Evolutionary conservation across 129 eudicot species (phyloP), one percentile per base, ranked within the genome.

Genomic region (Flaveria robusta): DNA sequence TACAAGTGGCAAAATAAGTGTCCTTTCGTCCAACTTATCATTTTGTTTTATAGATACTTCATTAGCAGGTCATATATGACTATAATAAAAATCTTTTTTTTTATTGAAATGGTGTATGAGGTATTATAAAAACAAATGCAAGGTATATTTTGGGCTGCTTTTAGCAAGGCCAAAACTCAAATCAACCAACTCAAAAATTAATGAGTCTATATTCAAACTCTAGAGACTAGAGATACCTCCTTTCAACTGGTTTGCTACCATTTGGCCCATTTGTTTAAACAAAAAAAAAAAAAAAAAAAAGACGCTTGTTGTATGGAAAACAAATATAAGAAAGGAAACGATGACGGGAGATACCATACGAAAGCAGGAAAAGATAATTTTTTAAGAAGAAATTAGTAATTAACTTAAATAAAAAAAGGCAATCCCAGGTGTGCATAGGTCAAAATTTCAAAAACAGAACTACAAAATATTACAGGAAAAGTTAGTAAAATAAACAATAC

Each of bases 401-500:
- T 66, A 27, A 60, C 1, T 60, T 5, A 5, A 58, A 62, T 5
- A 5, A 58, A 62, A 39, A 54, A 42, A 71, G 20, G 37, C 37
- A 37, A 9, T 50, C 70, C 76, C 26, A 4, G 45, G 8, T 39
- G 67, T 51, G 41, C 39, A 37, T 41, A 23, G 54, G 71, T 65
- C 78, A 79, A 66, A 63, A 72, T 34, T 39, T 64, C 11, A 39
- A 79, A 71, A 24, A 63, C 80, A 68, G 52, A 50, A 59, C 68
- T 68, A 62, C 20, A 68, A 76, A 66, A 59, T 51, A 81, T 59
- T 81, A 82, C 77, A 76, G 14, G 39, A 18, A 56, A 46, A 71
- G 50, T 51, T 71, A 66, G 47, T 76, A 71, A 60, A 59, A 59
- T 34, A 58, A 85, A 20, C 26, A 42, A 68, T 62, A 49, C 67